phyloP scores from a whole-genome alignment of 441 rosid genomes.

The Populus hybrid region DNA sequence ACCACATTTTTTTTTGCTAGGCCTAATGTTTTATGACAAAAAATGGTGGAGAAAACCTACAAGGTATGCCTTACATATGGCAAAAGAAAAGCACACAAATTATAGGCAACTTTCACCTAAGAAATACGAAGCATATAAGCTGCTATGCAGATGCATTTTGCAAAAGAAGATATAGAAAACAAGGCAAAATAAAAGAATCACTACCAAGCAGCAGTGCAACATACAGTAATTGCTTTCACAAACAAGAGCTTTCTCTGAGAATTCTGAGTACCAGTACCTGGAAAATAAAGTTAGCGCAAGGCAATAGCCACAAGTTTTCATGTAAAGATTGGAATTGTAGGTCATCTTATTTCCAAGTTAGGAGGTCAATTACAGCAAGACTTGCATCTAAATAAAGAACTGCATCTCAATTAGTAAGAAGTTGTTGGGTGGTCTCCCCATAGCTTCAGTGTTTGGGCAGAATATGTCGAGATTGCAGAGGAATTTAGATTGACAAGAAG shows the following conservation, averaged over 20 bases:
- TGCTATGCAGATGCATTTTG: not conserved
- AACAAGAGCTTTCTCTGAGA: not conserved
- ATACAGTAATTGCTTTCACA: not conserved
- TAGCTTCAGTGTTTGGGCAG: not conserved
- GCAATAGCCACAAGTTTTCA: not conserved
- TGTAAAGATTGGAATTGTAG: not conserved
- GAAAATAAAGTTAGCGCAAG: not conserved
- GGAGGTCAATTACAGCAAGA: not conserved
- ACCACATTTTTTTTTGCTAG: not conserved
- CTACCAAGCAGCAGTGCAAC: not conserved
- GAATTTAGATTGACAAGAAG: not conserved
- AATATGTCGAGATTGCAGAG: not conserved
- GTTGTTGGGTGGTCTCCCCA: not conserved
- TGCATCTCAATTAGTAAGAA: not conserved
- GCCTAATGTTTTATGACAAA: not conserved
- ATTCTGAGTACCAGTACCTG: not conserved
- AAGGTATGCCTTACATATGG: not conserved
- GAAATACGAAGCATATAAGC: not conserved
- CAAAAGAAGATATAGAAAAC: not conserved
- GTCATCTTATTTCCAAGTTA: not conserved
- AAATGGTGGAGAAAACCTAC: not conserved
- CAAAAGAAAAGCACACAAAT: not conserved
- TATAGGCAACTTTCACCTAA: not conserved
- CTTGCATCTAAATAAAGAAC: not conserved
- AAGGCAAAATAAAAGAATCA: not conserved